Conservation (phyloP, 768 basidiomycete genomes). For the Phallus indusiatus region DNA sequence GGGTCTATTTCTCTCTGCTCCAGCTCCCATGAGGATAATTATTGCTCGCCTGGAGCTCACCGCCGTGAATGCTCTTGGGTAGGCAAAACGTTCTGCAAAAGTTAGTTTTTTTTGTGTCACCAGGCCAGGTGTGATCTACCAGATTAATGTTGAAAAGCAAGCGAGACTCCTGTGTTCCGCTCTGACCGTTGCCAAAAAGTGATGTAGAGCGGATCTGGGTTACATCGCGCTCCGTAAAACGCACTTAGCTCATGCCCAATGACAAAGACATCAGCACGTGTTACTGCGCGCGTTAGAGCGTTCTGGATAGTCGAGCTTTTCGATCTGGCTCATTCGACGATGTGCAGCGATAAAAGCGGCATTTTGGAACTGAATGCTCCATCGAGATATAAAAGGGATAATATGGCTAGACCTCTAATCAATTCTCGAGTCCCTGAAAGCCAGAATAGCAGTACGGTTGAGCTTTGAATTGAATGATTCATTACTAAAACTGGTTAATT, state of each 20-base stretch:
- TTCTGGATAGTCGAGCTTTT: constrained; percentile 21
- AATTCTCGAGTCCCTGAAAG: constrained; percentile 30
- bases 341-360: constrained; percentile 72
- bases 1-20: no score
- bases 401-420: constrained; percentile 45
- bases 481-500: background rate
- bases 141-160: no score
- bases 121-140: background rate
- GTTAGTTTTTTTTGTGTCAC: background rate
- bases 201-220: constrained; percentile 25
- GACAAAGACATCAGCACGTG: constrained; percentile 21
- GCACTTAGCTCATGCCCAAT: constrained; percentile 24
- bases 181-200: constrained; percentile 29
- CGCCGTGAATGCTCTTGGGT: background rate
- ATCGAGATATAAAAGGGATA: constrained; percentile 32
- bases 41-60: background rate
- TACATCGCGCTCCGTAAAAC: constrained; percentile 21
- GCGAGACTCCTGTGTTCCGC: constrained; percentile 24
- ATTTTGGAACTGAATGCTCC: constrained; percentile 37
- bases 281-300: constrained; percentile 12
- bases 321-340: constrained; percentile 44
- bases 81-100: background rate
- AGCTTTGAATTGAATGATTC: background rate
- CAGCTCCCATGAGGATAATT: background rate
- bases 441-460: constrained; percentile 12